Evolutionary conservation across 2,329 filamentous ascomycete genomes (phyloP), one percentile per base, ranked within the genome.

Genomic region (Fusarium succisae): DNA sequence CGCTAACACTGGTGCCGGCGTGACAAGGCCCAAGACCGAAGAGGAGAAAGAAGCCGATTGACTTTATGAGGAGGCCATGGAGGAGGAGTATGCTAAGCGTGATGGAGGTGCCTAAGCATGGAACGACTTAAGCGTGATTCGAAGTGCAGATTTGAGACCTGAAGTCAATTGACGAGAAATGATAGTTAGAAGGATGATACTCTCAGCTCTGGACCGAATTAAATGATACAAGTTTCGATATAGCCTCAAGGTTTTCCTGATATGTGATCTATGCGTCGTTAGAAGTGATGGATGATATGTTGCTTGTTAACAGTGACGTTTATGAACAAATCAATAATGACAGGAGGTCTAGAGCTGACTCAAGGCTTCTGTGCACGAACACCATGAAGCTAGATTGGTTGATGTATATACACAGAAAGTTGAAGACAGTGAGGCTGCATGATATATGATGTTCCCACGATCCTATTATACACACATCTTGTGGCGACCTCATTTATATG

Each of bases 1-100:
- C 18, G 84, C 82, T n/a, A 81, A 88, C 76, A 87, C 85, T 1
- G 86, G 86, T n/a, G 86, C 86, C 0, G 86, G 85, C 4, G 81
- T 78, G 10, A 86, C 84, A 18, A 77, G 86, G 63, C 80, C 83
- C 44, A 88, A 88, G 82, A 88, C 86, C 2, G 84, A 85, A 54
- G 85, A 81, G 7, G 86, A 88, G 79, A 70, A 83, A 64, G 85
- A 87, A 73, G 87, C 87, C 4, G 87, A 89, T 72, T 78, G 83
- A 30, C 63, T 83, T 45, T 89, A 89, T 59, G 86, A 88, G 68
- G 87, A 88, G 79, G 79, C 81, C 8, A 88, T 89, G 78, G 87
- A 89, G 81, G 87, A 89, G 48, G 87, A 88, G 79, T 89, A 88
- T 70, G 87, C 87, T 50, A 89, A 88, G 83, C 80, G 86, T 43